A percentile compares a stretch with the other conserved stretches of the same genome.
These are phyloP conservation scores for Diaporthe vaccinii DNA, from an alignment of 2,329 filamentous ascomycete species.

Conservation along the genomic window DNA sequence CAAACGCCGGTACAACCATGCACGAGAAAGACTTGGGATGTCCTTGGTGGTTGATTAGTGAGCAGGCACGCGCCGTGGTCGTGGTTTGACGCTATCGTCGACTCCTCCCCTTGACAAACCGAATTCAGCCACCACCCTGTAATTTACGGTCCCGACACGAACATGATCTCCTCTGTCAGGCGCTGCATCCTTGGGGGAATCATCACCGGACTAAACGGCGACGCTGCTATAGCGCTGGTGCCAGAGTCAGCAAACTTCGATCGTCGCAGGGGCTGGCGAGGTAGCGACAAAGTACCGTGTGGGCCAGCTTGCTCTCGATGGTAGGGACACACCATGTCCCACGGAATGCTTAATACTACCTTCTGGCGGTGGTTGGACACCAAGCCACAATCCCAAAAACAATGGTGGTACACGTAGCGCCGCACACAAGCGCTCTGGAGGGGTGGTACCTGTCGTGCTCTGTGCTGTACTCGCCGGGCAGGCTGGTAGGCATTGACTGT, in stretches of 20 bases:
- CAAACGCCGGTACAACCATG: neutral
- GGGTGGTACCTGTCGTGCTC: slow-evolving; percentile 2
- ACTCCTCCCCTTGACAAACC: neutral
- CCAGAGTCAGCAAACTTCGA: slow-evolving; percentile 36
- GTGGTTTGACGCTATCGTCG: slow-evolving; percentile 5
- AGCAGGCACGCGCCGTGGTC: neutral
- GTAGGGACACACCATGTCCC: neutral
- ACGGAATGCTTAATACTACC: neutral
- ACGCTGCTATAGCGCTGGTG: neutral
- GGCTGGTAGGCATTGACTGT: neutral
- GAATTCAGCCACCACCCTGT: slow-evolving; percentile 22
- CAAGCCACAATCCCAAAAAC: slow-evolving; percentile 14
- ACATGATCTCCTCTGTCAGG: slow-evolving; percentile 35
- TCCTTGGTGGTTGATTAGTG: neutral
- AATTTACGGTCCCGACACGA: slow-evolving; percentile 8
- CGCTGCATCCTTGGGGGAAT: slow-evolving; percentile 32
- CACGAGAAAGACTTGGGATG: neutral
- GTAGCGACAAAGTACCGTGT: slow-evolving; percentile 12
- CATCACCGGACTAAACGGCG: slow-evolving; percentile 15
- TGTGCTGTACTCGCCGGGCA: neutral
- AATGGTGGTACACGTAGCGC: slow-evolving; percentile 27
- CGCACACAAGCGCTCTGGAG: slow-evolving; percentile 16
- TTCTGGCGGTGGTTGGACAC: slow-evolving; percentile 2
- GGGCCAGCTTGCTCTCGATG: neutral
- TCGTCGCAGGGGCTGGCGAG: slow-evolving; percentile 30